Evolutionary conservation across 2,329 filamentous ascomycete species (phyloP).

Genomic region (Colletotrichum melonis): DNA sequence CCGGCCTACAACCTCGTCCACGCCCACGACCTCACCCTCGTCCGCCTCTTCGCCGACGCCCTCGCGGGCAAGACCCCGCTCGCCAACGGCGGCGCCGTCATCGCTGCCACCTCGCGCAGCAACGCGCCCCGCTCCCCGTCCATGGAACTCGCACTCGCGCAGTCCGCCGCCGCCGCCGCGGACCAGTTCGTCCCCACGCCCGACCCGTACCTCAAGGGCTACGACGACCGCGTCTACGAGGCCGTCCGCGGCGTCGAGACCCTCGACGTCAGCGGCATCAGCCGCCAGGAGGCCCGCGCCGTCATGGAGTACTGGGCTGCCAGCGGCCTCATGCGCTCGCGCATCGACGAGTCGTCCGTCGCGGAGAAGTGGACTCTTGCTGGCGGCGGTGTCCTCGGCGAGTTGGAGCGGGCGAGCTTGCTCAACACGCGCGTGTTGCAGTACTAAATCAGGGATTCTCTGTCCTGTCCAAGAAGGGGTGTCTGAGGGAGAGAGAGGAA

Average conservation of each 20-base stretch:
- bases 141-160: constrained; percentile 74
- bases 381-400: constrained; percentile 84
- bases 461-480: no score
- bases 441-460: not conserved
- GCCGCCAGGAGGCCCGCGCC: constrained; percentile 78
- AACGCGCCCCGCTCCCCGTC: constrained; percentile 75
- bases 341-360: constrained; percentile 77
- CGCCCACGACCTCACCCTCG: constrained; percentile 83
- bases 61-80: constrained; percentile 70
- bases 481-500: not conserved
- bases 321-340: constrained; percentile 80
- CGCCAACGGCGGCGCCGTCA: constrained; percentile 80
- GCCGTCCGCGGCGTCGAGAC: constrained; percentile 62
- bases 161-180: constrained; percentile 60
- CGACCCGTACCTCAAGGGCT: constrained; percentile 66
- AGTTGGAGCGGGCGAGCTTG: constrained; percentile 79
- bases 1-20: constrained; percentile 81
- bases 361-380: constrained; percentile 86
- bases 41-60: constrained; percentile 79
- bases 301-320: constrained; percentile 95
- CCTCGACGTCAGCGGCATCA: constrained; percentile 74
- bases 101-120: constrained; percentile 79
- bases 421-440: constrained; percentile 56
- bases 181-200: constrained; percentile 50
- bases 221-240: constrained; percentile 68